Conservation (phyloP, 768 basidiomycete species). For the Plicaturopsis crispa region DNA sequence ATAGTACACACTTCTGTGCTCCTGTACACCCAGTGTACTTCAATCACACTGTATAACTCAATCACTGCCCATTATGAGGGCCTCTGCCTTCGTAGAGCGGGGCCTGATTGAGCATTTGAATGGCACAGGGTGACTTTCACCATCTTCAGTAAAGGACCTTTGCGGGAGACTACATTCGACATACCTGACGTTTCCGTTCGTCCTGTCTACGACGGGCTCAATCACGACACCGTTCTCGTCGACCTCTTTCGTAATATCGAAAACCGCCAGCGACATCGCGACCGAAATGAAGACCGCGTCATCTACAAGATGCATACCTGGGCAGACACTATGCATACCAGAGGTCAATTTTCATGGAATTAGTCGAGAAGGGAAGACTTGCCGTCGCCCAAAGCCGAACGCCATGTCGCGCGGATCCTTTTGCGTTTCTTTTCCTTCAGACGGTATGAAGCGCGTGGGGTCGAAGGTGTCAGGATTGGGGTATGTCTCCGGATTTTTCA, state of each 20-base stretch:
- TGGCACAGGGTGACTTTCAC: too few species aligned
- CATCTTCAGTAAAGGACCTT: too few species aligned
- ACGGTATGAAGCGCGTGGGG: constrained; percentile 11
- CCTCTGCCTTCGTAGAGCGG: too few species aligned
- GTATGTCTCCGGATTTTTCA: constrained; percentile 11
- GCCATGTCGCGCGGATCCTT: constrained; percentile 11
- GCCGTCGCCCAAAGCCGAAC: constrained; percentile 20
- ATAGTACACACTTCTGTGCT: too few species aligned
- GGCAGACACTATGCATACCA: neutral
- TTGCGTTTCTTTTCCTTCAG: neutral
- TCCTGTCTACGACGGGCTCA: constrained; percentile 15
- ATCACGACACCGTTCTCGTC: constrained; percentile 18
- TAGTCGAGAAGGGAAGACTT: too few species aligned
- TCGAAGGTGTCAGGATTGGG: constrained; percentile 12
- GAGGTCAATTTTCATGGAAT: too few species aligned
- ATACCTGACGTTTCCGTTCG: constrained; percentile 17
- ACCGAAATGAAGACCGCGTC: constrained; percentile 18
- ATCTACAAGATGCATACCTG: constrained; percentile 15
- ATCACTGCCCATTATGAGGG: too few species aligned
- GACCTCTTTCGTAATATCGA: constrained; percentile 20
- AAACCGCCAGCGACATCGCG: constrained; percentile 22
- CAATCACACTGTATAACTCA: too few species aligned
- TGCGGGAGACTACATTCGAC: too few species aligned
- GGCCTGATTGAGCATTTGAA: too few species aligned
- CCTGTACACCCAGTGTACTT: too few species aligned